These are phyloP conservation scores for Colletotrichum shisoi DNA, from an alignment of 2,329 filamentous ascomycete genomes.

Conservation along the genomic window DNA sequence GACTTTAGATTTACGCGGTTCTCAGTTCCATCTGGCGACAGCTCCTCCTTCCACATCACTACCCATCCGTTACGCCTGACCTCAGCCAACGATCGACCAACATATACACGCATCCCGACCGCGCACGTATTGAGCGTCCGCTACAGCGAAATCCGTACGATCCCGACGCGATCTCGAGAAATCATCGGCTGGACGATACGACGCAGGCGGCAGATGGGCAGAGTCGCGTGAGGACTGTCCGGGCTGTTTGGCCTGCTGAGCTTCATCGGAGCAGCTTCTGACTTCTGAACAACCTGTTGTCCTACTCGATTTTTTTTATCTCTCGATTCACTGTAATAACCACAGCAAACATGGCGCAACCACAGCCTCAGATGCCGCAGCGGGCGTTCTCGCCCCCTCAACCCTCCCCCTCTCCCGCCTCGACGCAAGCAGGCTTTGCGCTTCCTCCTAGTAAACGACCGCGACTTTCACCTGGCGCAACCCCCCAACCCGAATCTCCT, in stretches of 20 bases:
- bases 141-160: not conserved
- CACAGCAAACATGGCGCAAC: conserved; percentile 63
- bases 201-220: conserved; percentile 54
- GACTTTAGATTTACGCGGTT: conserved; percentile 50
- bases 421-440: conserved; percentile 60
- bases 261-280: conserved; percentile 32
- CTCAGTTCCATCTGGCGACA: conserved; percentile 18
- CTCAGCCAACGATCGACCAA: conserved; percentile 26
- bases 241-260: conserved; percentile 61
- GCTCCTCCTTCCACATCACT: conserved; percentile 38
- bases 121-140: not conserved
- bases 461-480: conserved; percentile 72
- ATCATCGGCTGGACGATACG: not conserved
- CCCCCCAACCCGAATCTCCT: conserved; percentile 72
- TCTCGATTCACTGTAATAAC: conserved; percentile 15
- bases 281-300: conserved; percentile 34
- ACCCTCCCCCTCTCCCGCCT: conserved; percentile 67
- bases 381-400: conserved; percentile 70
- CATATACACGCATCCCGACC: conserved; percentile 5
- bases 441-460: conserved; percentile 78
- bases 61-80: conserved; percentile 6
- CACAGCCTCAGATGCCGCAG: conserved; percentile 61
- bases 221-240: conserved; percentile 54
- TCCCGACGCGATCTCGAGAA: conserved; percentile 3
- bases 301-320: conserved; percentile 25